Base-by-base conservation (phyloP, 1,284 basidiomycete genomes). In the Cryptococcus jaspeensis region DNA sequence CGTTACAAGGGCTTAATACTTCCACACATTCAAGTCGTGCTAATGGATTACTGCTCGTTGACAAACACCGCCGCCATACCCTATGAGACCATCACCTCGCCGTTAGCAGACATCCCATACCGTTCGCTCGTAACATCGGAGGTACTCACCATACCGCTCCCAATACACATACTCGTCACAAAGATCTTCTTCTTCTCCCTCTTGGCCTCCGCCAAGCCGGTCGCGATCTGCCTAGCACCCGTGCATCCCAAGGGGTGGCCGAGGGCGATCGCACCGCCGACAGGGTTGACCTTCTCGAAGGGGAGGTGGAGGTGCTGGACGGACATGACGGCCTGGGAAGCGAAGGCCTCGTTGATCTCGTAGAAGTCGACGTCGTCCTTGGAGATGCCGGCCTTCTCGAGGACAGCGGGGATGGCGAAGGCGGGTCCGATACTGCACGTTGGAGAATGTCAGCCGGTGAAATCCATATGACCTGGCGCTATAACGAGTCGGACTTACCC, bases 141-240 rank as follows among this genome's bases (percentile, higher is more conserved):
- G 8, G n/a, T 84, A 89, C 89, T 52, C 85, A 74, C 89, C 94
- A 96, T 95, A 39, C 90, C 92, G 36, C 84, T 86, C 20, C 93
- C 94, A 70, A 97, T 90, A 77, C 95, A 97, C 95, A 98, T 98
- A 67, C 86, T 89, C 1, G 92, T 92, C 45, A 91, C 87, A 65
- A 95, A 92, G 53, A 91, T 87, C 84, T 91, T 91, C 63, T 86
- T 86, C 51, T 86, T 82, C 59, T 89, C 82, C 58, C 91, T 82
- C 63, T 85, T 81, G 43, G 95, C 80, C 70, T 93, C 92, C 61
- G 88, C 84, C 35, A 97, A 80, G 9, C 89, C 92, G 0, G 94
- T 96, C 13, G 87, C 92, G 49, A 96, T 81, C 75, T 94, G 89
- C 49, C 93, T 82, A 8, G 87, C 87, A 65, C 93, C 93, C 25